phyloP scores from a whole-genome alignment of 768 basidiomycete species.

The Kondoa subrosea region DNA sequence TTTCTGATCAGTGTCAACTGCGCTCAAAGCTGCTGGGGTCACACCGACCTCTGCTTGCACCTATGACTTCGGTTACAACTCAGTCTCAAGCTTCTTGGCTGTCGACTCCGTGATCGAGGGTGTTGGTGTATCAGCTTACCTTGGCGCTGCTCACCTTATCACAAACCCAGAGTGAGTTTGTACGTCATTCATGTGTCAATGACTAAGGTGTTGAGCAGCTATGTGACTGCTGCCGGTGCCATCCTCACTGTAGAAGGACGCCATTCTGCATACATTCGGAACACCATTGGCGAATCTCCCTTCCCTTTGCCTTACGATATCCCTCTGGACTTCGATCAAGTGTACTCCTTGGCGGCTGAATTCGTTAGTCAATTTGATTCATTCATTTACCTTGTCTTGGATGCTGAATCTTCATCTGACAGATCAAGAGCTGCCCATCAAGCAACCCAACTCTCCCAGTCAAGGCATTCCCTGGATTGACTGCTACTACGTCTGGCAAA shows the following conservation, averaged over 20 bases:
- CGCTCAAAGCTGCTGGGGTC: neutral
- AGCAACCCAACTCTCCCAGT: conserved; percentile 41
- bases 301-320: conserved; percentile 50
- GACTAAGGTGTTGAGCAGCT: too few species aligned
- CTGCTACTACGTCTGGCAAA: conserved; percentile 22
- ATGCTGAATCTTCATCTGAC: too few species aligned
- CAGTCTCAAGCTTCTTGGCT: conserved; percentile 39
- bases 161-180: conserved; percentile 31
- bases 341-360: conserved; percentile 37
- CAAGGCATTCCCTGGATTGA: conserved; percentile 42
- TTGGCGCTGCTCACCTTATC: conserved; percentile 42
- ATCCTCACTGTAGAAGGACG: conserved; percentile 49
- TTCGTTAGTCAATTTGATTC: too few species aligned
- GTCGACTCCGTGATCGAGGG: conserved; percentile 42
- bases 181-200: neutral
- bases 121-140: conserved; percentile 42
- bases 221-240: conserved; percentile 41
- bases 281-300: conserved; percentile 38
- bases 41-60: conserved; percentile 18
- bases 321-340: conserved; percentile 32
- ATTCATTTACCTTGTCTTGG: too few species aligned
- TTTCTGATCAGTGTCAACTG: conserved; percentile 31
- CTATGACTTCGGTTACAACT: conserved; percentile 43
- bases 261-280: conserved; percentile 47
- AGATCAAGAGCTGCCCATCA: conserved; percentile 43